A percentile compares a stretch with the other conserved stretches of the same genome.
Conservation (phyloP, 495 filamentous ascomycete genomes). For the Penicillium canariense region DNA sequence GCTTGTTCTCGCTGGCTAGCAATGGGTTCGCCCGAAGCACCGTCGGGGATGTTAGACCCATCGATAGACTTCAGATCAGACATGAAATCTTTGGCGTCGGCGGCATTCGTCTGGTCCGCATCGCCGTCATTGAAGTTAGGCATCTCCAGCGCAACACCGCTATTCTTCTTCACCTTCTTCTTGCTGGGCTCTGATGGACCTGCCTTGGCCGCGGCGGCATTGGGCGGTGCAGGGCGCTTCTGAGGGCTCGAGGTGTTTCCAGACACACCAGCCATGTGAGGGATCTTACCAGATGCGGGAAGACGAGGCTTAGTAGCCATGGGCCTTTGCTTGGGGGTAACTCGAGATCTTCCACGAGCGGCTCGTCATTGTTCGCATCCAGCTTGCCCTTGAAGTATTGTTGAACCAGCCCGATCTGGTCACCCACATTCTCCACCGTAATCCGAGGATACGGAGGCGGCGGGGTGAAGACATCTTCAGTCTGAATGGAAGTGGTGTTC, state of each 20-base stretch:
- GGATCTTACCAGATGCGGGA: conserved; percentile 91
- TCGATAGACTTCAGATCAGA: conserved; percentile 25
- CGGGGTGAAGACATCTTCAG: conserved; percentile 50
- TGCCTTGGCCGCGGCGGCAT: conserved; percentile 22
- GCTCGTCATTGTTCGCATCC: conserved; percentile 73
- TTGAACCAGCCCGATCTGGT: conserved; percentile 81
- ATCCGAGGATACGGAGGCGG: conserved; percentile 76
- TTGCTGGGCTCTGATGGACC: conserved; percentile 41
- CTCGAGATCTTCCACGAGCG: conserved; percentile 91
- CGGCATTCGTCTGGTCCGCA: conserved; percentile 19
- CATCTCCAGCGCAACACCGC: conserved; percentile 33
- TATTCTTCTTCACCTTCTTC: conserved; percentile 50
- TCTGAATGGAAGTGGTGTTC: conserved; percentile 50
- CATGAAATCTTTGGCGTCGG: conserved; percentile 23
- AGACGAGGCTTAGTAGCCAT: conserved; percentile 70
- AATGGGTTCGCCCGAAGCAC: conserved; percentile 11
- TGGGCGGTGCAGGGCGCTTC: conserved; percentile 66
- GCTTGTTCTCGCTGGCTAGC: conserved; percentile 7
- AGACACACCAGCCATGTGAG: conserved; percentile 29
- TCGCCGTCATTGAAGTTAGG: conserved; percentile 37
- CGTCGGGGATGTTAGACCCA: conserved; percentile 13
- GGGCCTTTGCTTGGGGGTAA: conserved; percentile 90
- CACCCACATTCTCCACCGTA: conserved; percentile 69
- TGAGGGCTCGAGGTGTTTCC: conserved; percentile 62
- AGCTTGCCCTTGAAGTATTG: conserved; percentile 88